Base-by-base conservation (phyloP, 2,329 filamentous ascomycete species). In the Aspergillus caelatus region DNA sequence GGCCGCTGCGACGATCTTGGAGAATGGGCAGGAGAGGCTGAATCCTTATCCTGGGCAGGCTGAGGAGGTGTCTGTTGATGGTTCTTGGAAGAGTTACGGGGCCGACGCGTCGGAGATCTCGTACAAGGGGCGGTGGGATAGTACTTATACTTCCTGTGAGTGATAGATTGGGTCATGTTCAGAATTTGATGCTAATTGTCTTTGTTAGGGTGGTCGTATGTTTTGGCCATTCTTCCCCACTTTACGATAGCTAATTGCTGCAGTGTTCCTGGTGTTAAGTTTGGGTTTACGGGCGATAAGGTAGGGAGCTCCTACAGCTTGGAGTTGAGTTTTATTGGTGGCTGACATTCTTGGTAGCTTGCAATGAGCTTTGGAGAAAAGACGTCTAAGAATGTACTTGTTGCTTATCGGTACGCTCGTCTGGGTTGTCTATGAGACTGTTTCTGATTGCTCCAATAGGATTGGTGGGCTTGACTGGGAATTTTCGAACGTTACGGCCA, bases 51-150 rank as follows among this genome's bases (percentile, higher is more conserved):
- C 75, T 1, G 74, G 80, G 19, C 80, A 80, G 34, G 69, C 67
- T 16, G 63, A 67, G n/a, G 59, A 68, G 11, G 69, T 78, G 19
- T 60, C 65, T 9, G 28, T 70, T 14, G 73, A 77, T 48, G 69
- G 74, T n/a, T 46, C 69, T 34, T 84, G 82, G 77, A 80, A 72
- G 39, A 84, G 79, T 1, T 88, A 86, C 66, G 74, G 78, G 5
- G 79, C 84, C 2, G 79, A 84, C 69, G 80, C 83, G 2, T 72
- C 79, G 1, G 84, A 88, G 69, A 77, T 89, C 14, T 85, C 84
- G 0, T 89, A 88, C 77, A 87, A 88, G 70, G 87, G 86, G 7
- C 78, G 85, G 62, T 89, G 86, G 86, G 86, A 88, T 70, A 85
- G 82, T 30, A 81, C 85, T 66, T 80, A 85, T 66, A 81, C 87